phyloP scores from a whole-genome alignment of 2,329 filamentous ascomycete genomes.

The Talaromyces amestolkiae region DNA sequence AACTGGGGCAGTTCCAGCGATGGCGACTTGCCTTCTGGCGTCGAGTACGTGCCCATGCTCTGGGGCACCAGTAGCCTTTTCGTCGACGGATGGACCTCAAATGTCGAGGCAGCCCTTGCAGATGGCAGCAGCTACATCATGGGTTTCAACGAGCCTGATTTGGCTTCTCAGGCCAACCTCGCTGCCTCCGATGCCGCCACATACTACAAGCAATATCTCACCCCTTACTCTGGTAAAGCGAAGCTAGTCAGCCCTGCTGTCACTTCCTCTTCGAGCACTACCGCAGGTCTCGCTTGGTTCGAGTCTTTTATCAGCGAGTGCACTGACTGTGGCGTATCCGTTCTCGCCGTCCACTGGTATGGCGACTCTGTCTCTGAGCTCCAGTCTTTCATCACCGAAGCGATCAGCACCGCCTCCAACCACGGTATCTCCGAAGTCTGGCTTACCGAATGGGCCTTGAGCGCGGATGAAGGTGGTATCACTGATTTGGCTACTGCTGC shows the following conservation, averaged over 20 bases:
- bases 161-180: conserved; percentile 39
- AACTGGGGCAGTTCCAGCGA: conserved; percentile 41
- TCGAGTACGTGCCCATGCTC: conserved; percentile 48
- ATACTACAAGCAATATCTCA: conserved; percentile 40
- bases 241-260: conserved; percentile 44
- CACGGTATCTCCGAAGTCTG: conserved; percentile 42
- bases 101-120: conserved; percentile 34
- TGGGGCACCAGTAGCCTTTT: conserved; percentile 39
- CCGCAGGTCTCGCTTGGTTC: conserved; percentile 42
- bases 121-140: conserved; percentile 40
- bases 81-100: conserved; percentile 36
- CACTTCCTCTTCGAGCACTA: conserved; percentile 41
- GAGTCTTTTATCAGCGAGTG: conserved; percentile 40
- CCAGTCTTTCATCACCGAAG: conserved; percentile 28
- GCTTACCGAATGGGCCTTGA: conserved; percentile 45
- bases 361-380: conserved; percentile 22
- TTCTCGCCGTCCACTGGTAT: conserved; percentile 49
- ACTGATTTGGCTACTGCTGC: conserved; percentile 26
- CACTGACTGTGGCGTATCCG: conserved; percentile 37
- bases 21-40: conserved; percentile 32
- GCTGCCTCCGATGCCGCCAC: conserved; percentile 35
- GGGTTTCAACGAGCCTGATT: conserved; percentile 50
- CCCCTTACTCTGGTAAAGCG: conserved; percentile 35
- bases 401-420: conserved; percentile 34
- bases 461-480: conserved; percentile 27